Percentiles rank a stretch among this genome's conserved stretches.
Conservation (phyloP, 176 grass and related monocot genomes). For the Chrysopogon serrulatus region DNA sequence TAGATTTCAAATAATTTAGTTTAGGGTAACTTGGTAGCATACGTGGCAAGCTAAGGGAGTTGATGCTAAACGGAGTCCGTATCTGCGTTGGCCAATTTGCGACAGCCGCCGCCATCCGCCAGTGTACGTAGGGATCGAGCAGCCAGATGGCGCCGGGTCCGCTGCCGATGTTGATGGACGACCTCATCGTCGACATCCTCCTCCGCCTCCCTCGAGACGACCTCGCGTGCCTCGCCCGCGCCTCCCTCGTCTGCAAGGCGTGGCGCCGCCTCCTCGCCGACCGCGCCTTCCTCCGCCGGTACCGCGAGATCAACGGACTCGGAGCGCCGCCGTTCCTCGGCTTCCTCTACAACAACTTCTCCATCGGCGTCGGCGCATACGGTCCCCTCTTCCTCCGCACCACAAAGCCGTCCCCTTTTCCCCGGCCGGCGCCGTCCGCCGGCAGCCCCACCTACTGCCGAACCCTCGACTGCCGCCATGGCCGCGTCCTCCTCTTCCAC, state of each 20-base stretch:
- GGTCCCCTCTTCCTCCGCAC: background rate
- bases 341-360: background rate
- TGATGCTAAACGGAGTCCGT: too few relatives aligned
- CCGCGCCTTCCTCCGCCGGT: background rate
- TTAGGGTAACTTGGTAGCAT: too few relatives aligned
- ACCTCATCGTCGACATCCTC: background rate
- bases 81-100: too few relatives aligned
- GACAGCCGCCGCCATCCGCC: too few relatives aligned
- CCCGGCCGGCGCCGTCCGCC: background rate
- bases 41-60: too few relatives aligned
- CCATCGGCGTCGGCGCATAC: too few relatives aligned
- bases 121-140: too few relatives aligned
- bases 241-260: background rate
- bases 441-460: background rate
- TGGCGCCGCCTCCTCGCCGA: background rate
- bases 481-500: background rate
- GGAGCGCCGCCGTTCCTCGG: background rate
- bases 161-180: background rate
- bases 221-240: background rate
- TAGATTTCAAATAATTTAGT: too few relatives aligned
- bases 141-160: too few relatives aligned
- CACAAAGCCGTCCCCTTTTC: accelerated
- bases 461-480: background rate
- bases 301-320: background rate
- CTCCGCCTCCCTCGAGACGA: background rate